These are phyloP conservation scores for Trapa incisa DNA, from an alignment of 345 rosid species.

Conservation along the genomic window DNA sequence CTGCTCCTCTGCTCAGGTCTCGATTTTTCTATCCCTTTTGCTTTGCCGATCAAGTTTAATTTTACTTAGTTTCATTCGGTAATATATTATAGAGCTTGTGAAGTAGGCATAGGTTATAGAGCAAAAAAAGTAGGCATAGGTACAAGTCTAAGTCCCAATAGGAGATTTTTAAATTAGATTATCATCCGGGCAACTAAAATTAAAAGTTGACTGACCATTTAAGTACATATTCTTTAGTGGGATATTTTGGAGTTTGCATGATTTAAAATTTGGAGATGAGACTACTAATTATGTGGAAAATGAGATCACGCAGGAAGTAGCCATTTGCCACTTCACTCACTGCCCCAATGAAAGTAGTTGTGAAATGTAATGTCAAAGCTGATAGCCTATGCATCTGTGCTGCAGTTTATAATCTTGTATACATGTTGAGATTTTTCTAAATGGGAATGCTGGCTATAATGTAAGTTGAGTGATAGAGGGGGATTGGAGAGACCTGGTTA, in stretches of 20 bases:
- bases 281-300: too few species aligned
- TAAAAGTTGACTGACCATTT: too few species aligned
- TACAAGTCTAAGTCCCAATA: not conserved
- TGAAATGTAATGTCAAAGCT: not conserved
- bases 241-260: too few species aligned
- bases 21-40: not conserved
- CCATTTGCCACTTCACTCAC: too few species aligned
- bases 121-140: not conserved
- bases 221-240: too few species aligned
- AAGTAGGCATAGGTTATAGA: not conserved
- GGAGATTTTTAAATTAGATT: not conserved
- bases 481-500: not conserved
- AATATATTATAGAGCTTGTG: not conserved
- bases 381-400: not conserved
- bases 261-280: too few species aligned
- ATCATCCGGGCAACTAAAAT: too few species aligned
- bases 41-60: not conserved
- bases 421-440: not conserved
- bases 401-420: not conserved
- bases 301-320: too few species aligned
- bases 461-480: not conserved
- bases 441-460: not conserved
- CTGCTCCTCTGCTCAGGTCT: constrained; percentile 42
- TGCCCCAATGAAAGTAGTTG: too few species aligned
- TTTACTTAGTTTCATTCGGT: not conserved